phyloP scores from a whole-genome alignment of 352 stramenopile species.

The Thraustochytrium sp. region DNA sequence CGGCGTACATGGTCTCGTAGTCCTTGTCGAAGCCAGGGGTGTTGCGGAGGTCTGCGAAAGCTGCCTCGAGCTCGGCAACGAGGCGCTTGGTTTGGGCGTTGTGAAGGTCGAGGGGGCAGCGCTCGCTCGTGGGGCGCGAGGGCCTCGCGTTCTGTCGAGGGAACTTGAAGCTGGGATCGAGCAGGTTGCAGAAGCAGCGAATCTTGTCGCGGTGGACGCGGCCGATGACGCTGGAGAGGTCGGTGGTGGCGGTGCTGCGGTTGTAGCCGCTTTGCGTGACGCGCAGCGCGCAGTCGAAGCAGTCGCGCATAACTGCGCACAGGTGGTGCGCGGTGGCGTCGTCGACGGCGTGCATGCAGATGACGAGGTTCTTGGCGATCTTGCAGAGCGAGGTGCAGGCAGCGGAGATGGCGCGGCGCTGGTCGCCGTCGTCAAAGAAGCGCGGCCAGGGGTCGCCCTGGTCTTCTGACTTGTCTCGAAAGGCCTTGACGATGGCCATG shows the following conservation, averaged over 20 bases:
- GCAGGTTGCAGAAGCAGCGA: background rate
- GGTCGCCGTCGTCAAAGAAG: conserved; percentile 7
- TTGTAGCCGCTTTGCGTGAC: background rate
- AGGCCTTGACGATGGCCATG: background rate
- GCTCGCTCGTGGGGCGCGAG: no score
- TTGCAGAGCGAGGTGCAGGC: background rate
- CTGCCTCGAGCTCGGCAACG: background rate
- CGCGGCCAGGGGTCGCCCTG: background rate
- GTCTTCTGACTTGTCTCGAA: background rate
- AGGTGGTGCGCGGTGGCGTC: background rate
- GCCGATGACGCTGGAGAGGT: background rate
- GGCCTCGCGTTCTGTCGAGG: background rate
- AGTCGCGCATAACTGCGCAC: background rate
- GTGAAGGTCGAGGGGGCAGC: no score
- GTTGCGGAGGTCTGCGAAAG: background rate
- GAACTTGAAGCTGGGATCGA: background rate
- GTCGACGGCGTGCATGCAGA: background rate
- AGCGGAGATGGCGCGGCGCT: background rate
- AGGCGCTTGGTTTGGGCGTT: background rate
- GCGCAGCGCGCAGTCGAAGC: background rate
- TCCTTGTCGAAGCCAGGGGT: background rate
- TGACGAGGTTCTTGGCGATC: background rate
- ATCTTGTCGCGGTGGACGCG: background rate
- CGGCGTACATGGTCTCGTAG: background rate
- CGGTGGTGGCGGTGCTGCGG: background rate